These are phyloP conservation scores for Pseudogymnoascus sp. DNA, from an alignment of 2,329 filamentous ascomycete species.

Conservation along the genomic window DNA sequence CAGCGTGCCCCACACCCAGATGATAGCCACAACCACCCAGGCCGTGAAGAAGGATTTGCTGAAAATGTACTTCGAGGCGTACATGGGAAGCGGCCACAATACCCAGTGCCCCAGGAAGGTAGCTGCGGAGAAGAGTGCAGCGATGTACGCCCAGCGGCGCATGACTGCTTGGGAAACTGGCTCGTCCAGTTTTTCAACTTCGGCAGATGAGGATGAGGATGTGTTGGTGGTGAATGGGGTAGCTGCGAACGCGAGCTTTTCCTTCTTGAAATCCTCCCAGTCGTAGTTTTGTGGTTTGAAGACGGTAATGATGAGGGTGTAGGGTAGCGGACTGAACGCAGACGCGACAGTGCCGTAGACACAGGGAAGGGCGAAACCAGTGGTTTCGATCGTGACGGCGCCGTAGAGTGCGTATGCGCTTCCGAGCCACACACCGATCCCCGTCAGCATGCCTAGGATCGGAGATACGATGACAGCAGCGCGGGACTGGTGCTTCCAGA, in stretches of 20 bases:
- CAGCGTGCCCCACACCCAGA: constrained; percentile 48
- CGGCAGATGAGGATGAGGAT: not conserved
- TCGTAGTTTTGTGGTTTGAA: constrained; percentile 33
- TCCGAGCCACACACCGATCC: constrained; percentile 46
- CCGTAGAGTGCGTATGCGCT: constrained; percentile 40
- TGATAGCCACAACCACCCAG: constrained; percentile 44
- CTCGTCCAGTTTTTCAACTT: constrained; percentile 27
- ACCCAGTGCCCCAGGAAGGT: constrained; percentile 49
- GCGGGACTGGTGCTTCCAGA: constrained; percentile 45
- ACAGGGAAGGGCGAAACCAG: constrained; percentile 42
- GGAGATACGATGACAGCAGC: constrained; percentile 44
- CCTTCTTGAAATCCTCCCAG: constrained; percentile 35
- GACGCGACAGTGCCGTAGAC: constrained; percentile 47
- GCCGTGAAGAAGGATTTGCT: constrained; percentile 41
- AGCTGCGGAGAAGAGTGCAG: constrained; percentile 39
- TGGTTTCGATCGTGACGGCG: constrained; percentile 40
- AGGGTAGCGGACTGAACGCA: constrained; percentile 35
- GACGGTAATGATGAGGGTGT: constrained; percentile 41
- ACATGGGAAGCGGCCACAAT: constrained; percentile 49
- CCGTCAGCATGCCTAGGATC: constrained; percentile 42
- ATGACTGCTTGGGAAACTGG: constrained; percentile 19
- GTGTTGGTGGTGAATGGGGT: constrained; percentile 21
- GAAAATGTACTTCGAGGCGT: constrained; percentile 44
- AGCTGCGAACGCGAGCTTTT: constrained; percentile 34
- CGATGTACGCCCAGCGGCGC: constrained; percentile 41